These are phyloP conservation scores for Phytophthora palmivora DNA, from an alignment of 352 stramenopile species.

Conservation along the genomic window DNA sequence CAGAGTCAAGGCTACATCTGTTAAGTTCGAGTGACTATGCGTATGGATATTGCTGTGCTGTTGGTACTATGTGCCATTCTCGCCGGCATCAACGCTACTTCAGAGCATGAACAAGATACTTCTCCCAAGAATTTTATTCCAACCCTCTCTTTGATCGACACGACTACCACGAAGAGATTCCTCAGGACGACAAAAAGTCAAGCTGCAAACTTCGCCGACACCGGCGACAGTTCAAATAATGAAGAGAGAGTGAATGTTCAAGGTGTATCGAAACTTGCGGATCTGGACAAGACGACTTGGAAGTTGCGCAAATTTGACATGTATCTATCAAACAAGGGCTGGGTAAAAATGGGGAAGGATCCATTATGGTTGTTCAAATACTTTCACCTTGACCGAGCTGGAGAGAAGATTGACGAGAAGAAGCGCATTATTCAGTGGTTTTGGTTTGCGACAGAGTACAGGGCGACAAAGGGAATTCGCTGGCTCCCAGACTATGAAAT, in stretches of 20 bases:
- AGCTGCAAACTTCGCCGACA: too few species aligned
- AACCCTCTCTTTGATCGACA: too few species aligned
- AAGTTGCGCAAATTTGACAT: neutral
- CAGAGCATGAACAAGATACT: too few species aligned
- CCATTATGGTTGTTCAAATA: neutral
- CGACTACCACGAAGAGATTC: too few species aligned
- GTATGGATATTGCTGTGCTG: too few species aligned
- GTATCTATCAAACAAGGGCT: neutral
- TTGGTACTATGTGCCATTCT: too few species aligned
- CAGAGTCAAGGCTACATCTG: too few species aligned
- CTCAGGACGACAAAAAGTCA: too few species aligned
- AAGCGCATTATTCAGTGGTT: constrained; percentile 4
- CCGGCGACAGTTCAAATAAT: neutral
- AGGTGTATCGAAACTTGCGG: too few species aligned
- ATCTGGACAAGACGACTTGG: constrained; percentile 1
- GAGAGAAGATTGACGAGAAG: neutral
- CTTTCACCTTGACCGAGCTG: neutral
- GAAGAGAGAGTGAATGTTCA: neutral
- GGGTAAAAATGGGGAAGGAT: neutral
- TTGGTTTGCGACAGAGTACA: constrained; percentile 2
- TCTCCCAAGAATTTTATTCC: too few species aligned
- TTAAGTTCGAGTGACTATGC: too few species aligned
- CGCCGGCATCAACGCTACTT: too few species aligned
- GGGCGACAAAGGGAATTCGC: neutral
- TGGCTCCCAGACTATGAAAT: neutral